These are phyloP conservation scores for Acanthamoeba castellanii DNA, from an alignment of 208 protist genomes.

Conservation along the genomic window DNA sequence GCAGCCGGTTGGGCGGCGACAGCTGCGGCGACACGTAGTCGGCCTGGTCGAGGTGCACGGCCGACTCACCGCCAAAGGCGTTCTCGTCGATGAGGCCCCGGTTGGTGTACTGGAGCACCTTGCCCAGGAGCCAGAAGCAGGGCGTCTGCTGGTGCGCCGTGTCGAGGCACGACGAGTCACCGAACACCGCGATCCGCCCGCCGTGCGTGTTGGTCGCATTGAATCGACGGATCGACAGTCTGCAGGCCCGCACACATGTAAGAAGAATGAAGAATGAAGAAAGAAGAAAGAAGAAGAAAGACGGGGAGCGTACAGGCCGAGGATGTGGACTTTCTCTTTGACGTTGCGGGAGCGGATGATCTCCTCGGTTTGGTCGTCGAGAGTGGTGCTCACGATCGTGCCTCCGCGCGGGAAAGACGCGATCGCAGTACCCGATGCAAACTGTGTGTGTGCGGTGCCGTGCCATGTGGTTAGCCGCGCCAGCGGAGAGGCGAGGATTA, in stretches of 20 bases:
- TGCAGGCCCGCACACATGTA: background rate
- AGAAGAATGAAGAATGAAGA: background rate
- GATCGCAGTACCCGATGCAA: slow-evolving; percentile 80
- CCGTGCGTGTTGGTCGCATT: slow-evolving; percentile 13
- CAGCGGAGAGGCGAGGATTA: background rate
- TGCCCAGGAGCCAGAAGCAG: slow-evolving; percentile 81
- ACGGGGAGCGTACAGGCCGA: slow-evolving; percentile 68
- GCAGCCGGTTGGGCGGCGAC: slow-evolving; percentile 14
- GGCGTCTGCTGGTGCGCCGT: slow-evolving; percentile 72
- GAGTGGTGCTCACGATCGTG: slow-evolving; percentile 35
- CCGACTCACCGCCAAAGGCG: slow-evolving; percentile 1
- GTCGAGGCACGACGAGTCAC: slow-evolving; percentile 89
- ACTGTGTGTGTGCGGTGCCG: background rate
- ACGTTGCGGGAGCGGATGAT: slow-evolving; percentile 15
- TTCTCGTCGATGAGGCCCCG: slow-evolving; percentile 16
- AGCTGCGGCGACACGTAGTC: slow-evolving; percentile 9
- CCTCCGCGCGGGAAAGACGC: slow-evolving; percentile 84
- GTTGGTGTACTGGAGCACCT: slow-evolving; percentile 75
- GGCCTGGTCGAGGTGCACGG: slow-evolving; percentile 20
- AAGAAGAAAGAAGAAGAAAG: background rate
- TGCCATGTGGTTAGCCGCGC: background rate
- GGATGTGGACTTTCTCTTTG: slow-evolving; percentile 60
- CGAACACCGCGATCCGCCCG: slow-evolving; percentile 88
- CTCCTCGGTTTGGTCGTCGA: slow-evolving; percentile 79
- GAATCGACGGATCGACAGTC: background rate